Base-by-base conservation (phyloP, 1,284 basidiomycete species). In the Austroboletus olivaceoglutinosus region DNA sequence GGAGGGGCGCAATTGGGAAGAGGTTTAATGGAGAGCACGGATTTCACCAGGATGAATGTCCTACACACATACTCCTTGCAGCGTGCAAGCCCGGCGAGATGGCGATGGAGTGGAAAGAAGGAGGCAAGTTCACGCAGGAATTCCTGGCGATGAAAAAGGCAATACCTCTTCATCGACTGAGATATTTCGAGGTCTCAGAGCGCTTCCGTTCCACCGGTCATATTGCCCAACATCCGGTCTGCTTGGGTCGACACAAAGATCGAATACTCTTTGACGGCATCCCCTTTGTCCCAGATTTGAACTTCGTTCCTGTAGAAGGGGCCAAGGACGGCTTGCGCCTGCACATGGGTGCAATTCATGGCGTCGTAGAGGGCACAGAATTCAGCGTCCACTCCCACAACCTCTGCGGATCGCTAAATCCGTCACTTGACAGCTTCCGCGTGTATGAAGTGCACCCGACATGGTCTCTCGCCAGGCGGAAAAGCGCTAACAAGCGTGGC, bases 371-470 rank as follows among this genome's bases (percentile, higher is more conserved):
- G 51, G 84, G 83, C 44, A 81, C 77, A 6, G 78, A 82, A 54
- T 76, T 86, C 53, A 76, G 74, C 33, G 50, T 86, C 23, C 82
- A 86, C 60, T 65, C 73, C 19, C 82, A 85, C 62, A 85, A 85
- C 61, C 73, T 71, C 52, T 69, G 68, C 19, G 77, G 77, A 22
- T 84, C 83, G 5, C 62, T 72, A 40, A 86, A 86, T 54, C 77
- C 78, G 2, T 53, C 71, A n/a, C 65, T 84, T 19, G 78, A 77
- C 21, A 73, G 61, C 33, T 74, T 77, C 21, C 67, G 75, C 21
- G 79, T 78, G 16, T 70, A 72, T 34, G 76, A 80, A 50, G 76
- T 83, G 4, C 71, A 80, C 47, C 70, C 81, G 4, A 81, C 82
- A 2, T 84, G 77, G 78, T 83, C 76, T 51, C 68, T 78, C 45